Conservation (phyloP, 176 grass and related monocot species). For the Musa beccarii region DNA sequence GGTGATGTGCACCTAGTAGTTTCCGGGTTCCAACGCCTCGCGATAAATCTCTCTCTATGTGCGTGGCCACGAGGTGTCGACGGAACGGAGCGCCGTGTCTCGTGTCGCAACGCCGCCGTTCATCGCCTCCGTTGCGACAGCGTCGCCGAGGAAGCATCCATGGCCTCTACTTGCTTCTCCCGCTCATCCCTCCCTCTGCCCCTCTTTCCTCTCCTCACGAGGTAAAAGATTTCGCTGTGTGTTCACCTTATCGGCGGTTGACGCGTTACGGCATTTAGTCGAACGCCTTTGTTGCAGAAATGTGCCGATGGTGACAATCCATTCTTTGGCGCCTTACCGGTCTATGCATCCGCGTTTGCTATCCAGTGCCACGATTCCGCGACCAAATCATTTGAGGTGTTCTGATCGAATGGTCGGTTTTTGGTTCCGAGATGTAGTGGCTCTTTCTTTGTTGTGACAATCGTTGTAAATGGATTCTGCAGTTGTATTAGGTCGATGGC, state of each 20-base stretch:
- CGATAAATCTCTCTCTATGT: no score
- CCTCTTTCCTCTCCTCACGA: neutral
- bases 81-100: neutral
- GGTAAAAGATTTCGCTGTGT: neutral
- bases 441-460: neutral
- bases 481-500: conserved; percentile 7
- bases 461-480: neutral
- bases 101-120: neutral
- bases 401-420: neutral
- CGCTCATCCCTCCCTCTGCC: neutral
- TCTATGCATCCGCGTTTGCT: neutral
- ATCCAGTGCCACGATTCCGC: neutral
- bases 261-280: conserved; percentile 4
- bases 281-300: conserved; percentile 1
- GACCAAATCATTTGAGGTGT: neutral
- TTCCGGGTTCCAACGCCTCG: no score
- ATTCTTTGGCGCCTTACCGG: neutral
- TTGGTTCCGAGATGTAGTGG: neutral
- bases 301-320: neutral
- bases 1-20: no score
- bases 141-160: neutral
- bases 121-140: neutral
- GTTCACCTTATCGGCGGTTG: no score
- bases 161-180: conserved; percentile 4
- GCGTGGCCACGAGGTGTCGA: no score